Conservation (phyloP, 352 stramenopile genomes). For the Globisporangium parvum region DNA sequence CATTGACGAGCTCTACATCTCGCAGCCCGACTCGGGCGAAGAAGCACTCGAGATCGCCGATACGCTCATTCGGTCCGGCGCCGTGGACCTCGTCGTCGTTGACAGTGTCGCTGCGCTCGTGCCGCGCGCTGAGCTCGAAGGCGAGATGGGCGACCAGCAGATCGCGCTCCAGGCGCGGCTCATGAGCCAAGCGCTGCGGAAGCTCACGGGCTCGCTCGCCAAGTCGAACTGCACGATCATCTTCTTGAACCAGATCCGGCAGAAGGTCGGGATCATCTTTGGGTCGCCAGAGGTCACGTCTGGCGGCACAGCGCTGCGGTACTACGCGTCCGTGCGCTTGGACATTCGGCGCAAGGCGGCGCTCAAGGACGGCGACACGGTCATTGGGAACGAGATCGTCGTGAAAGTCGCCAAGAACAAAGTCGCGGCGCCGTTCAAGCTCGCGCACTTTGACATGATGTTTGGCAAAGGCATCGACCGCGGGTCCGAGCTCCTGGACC, state of each 20-base stretch:
- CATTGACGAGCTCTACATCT: conserved; percentile 95
- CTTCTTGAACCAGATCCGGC: conserved; percentile 98
- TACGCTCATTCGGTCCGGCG: conserved; percentile 93
- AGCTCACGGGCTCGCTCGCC: conserved; percentile 94
- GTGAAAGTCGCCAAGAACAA: conserved; percentile 99
- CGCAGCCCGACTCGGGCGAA: conserved; percentile 96
- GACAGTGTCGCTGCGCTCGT: conserved; percentile 97
- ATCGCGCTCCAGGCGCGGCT: conserved; percentile 96
- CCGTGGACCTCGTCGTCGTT: conserved; percentile 97
- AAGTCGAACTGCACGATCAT: conserved; percentile 96
- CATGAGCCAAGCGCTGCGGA: conserved; percentile 97
- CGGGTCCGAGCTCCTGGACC: conserved; percentile 72
- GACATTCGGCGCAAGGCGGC: conserved; percentile 94
- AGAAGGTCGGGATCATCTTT: conserved; percentile 97
- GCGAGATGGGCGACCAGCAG: conserved; percentile 94
- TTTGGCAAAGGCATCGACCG: conserved; percentile 96
- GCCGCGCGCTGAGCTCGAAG: conserved; percentile 93
- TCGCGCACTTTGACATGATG: conserved; percentile 95
- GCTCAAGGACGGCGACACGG: conserved; percentile 87
- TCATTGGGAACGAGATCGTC: conserved; percentile 95
- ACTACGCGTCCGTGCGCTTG: conserved; percentile 90
- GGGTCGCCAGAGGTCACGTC: conserved; percentile 96
- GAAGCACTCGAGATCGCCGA: conserved; percentile 98
- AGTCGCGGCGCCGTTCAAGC: conserved; percentile 94
- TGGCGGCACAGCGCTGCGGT: conserved; percentile 81